Evolutionary conservation across 805 yeast species (phyloP).

Genomic region (Blastobotrys terrestris): DNA sequence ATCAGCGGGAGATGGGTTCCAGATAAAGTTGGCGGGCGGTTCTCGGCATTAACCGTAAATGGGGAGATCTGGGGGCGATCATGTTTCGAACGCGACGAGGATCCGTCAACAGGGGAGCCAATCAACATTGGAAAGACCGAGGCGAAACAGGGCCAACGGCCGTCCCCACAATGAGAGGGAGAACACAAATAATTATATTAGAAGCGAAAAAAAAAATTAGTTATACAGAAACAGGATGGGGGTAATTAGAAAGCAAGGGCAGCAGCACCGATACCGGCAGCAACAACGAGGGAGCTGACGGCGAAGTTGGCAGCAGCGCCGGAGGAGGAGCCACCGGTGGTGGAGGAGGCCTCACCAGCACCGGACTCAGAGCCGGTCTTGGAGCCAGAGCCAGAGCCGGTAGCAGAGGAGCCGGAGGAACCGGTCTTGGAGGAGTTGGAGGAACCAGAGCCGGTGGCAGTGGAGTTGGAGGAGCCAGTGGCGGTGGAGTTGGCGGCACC

Average conservation of each 20-base stretch:
- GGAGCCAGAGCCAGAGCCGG: conserved; percentile 7
- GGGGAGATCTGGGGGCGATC: no score
- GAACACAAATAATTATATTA: neutral
- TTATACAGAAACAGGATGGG: neutral
- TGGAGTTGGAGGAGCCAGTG: neutral
- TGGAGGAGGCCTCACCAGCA: conserved; percentile 3
- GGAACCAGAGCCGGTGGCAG: conserved; percentile 1
- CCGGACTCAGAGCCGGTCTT: conserved; percentile 3
- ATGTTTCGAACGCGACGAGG: no score
- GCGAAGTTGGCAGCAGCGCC: conserved; percentile 6
- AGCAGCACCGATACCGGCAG: conserved; percentile 16
- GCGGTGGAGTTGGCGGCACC: neutral
- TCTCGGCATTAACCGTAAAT: no score
- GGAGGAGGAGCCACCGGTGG: conserved; percentile 2
- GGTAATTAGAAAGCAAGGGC: conserved; percentile 10
- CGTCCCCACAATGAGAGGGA: neutral
- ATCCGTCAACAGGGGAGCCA: no score
- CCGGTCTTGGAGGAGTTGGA: conserved; percentile 3
- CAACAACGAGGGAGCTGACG: conserved; percentile 9
- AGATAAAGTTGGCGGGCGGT: no score
- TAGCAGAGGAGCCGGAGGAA: conserved; percentile 1
- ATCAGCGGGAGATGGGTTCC: no score
- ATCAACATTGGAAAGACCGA: neutral
- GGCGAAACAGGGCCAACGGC: neutral
- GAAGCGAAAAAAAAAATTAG: neutral